Conservation (phyloP, 768 basidiomycete species). For the Termitomyces sp. region DNA sequence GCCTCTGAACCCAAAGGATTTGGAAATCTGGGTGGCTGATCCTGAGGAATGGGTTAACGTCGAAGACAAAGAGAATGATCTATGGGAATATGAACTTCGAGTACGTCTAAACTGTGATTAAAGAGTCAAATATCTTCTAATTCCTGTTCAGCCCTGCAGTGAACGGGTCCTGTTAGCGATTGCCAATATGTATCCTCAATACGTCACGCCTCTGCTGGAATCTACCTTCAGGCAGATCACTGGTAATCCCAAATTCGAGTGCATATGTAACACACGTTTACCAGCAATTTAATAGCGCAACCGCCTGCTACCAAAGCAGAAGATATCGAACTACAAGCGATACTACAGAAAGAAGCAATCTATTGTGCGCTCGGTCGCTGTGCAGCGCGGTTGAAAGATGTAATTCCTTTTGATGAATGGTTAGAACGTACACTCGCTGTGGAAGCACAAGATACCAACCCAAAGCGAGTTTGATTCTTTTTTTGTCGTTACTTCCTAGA, state of each 20-base stretch:
- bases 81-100: constrained; percentile 91
- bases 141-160: constrained; percentile 68
- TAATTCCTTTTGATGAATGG: constrained; percentile 71
- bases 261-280: neutral
- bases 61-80: constrained; percentile 86
- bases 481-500: neutral
- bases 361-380: constrained; percentile 91
- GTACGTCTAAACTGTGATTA: constrained; percentile 37
- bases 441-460: constrained; percentile 59
- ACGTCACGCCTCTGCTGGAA: constrained; percentile 64
- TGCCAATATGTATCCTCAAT: constrained; percentile 62
- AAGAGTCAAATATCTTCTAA: neutral
- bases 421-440: constrained; percentile 52
- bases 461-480: constrained; percentile 40
- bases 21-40: constrained; percentile 81
- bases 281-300: constrained; percentile 29
- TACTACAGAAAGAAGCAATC: constrained; percentile 81
- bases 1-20: constrained; percentile 76
- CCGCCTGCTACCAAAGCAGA: constrained; percentile 25
- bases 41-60: constrained; percentile 94
- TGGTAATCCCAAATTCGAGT: constrained; percentile 36
- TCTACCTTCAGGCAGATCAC: constrained; percentile 57
- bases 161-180: constrained; percentile 89
- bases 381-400: constrained; percentile 54
- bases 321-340: constrained; percentile 43